These are phyloP conservation scores for Auriscalpium microsporum DNA, from an alignment of 768 basidiomycete genomes.

Conservation along the genomic window DNA sequence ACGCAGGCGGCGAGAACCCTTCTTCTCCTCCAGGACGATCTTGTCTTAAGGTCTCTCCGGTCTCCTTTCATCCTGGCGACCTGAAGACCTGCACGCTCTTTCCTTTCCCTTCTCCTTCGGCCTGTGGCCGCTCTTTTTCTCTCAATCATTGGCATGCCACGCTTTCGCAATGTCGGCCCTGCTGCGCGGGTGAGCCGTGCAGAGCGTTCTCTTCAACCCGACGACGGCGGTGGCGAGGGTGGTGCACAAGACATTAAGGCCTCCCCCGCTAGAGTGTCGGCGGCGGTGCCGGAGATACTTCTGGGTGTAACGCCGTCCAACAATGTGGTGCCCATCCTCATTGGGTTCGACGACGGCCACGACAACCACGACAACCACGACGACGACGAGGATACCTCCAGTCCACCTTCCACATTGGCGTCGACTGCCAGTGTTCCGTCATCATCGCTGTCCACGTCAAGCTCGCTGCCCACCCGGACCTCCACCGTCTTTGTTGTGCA, in stretches of 20 bases:
- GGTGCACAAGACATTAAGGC: neutral
- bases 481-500: neutral
- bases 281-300: neutral
- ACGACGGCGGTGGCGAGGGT: neutral
- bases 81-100: neutral
- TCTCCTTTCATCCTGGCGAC: neutral
- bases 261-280: neutral
- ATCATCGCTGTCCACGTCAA: neutral
- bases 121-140: neutral
- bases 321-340: neutral
- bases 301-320: neutral
- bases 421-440: neutral
- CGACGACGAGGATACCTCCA: no score
- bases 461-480: neutral
- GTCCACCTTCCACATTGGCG: no score
- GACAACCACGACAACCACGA: neutral
- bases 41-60: neutral
- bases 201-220: neutral
- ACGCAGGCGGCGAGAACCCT: neutral
- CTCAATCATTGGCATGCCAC: neutral
- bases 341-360: neutral
- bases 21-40: neutral
- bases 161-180: neutral
- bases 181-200: constrained; percentile 7
- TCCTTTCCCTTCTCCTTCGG: neutral